Base-by-base conservation (phyloP, 1,139 yeast genomes). In the Geotrichum fermentans region DNA sequence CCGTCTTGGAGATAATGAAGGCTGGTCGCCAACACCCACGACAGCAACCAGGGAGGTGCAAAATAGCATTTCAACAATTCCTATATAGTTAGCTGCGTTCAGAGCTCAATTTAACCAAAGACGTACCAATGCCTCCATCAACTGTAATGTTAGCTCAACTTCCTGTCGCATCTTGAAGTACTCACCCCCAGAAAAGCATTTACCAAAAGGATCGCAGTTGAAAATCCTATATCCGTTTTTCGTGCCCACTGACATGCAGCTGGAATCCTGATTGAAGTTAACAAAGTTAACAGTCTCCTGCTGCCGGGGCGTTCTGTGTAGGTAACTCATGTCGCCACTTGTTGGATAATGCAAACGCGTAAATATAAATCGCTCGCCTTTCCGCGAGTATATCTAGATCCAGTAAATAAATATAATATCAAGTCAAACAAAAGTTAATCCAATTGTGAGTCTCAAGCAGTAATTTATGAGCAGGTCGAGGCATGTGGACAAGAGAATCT, bases 141-240 rank as follows among this genome's bases (percentile, higher is more conserved):
- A 39, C 34, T 35, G 14, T 44, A 30, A 22, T 33, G 36, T 20
- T 33, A 30, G 42, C 28, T 18, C 33, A 26, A 4, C 28, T 6
- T 10, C 8, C 28, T 24, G 6, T 30, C 13, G 7, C 36, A 22
- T 8, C 20, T 17, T 21, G 28, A 10, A 3, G 16, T 18, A 55
- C 67, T 63, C 66, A 52, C 71, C 62, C 54, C 75, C 74, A 20
- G 76, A 77, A 61, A 79, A 86, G 61, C 94, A 87, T 58, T 80
- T 80, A 13, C 95, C 95, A 64, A 90, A 86, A 1, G 97, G 96
- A 52, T 82, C 86, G 68, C 96, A 88, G 63, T 85, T 86, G 73
- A 81, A 90, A 45, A 92, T 84, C 58, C 79, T 80, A 66, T 86
- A 88, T n/a, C 95, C 94, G 50, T 72, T 72, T 42, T 77, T 75